A percentile compares a stretch with the other conserved stretches of the same genome.
Conservation (phyloP, 768 basidiomycete species). For the Suillus hirtellus region DNA sequence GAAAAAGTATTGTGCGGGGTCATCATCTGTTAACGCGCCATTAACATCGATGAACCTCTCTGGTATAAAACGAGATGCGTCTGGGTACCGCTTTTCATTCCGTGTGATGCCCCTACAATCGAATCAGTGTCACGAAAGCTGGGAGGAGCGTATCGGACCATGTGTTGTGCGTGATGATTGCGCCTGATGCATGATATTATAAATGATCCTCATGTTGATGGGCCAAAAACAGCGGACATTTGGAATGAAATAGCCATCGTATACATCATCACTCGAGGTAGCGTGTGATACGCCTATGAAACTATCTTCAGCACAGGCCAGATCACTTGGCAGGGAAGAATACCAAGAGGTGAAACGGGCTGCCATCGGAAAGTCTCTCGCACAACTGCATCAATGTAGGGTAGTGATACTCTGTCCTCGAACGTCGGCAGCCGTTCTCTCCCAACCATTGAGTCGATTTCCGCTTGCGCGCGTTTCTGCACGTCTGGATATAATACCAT, state of each 20-base stretch:
- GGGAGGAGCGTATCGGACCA: slow-evolving; percentile 9
- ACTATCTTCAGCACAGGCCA: background rate
- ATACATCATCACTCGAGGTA: slow-evolving; percentile 13
- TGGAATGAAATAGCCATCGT: slow-evolving; percentile 21
- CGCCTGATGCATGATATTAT: slow-evolving; percentile 6
- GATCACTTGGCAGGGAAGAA: background rate
- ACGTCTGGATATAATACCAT: slow-evolving; percentile 21
- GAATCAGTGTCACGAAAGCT: background rate
- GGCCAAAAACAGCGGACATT: slow-evolving; percentile 5
- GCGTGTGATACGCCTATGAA: slow-evolving; percentile 15
- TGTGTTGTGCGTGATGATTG: slow-evolving; percentile 10
- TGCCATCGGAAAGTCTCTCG: slow-evolving; percentile 21
- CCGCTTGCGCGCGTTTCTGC: slow-evolving; percentile 18
- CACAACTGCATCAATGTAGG: slow-evolving; percentile 18
- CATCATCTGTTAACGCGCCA: slow-evolving; percentile 13
- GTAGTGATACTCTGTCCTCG: slow-evolving; percentile 15
- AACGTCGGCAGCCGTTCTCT: slow-evolving; percentile 16
- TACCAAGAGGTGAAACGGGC: slow-evolving; percentile 17
- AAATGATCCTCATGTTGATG: too few species aligned
- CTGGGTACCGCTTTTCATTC: slow-evolving; percentile 16
- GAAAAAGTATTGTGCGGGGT: slow-evolving; percentile 12
- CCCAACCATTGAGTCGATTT: slow-evolving; percentile 26
- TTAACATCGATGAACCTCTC: slow-evolving; percentile 17
- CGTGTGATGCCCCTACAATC: slow-evolving; percentile 14
- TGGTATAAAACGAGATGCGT: slow-evolving; percentile 15